Evolutionary conservation across 129 eudicot genomes (phyloP), one percentile per base, ranked within the genome.

Genomic region (Mikania micrantha): DNA sequence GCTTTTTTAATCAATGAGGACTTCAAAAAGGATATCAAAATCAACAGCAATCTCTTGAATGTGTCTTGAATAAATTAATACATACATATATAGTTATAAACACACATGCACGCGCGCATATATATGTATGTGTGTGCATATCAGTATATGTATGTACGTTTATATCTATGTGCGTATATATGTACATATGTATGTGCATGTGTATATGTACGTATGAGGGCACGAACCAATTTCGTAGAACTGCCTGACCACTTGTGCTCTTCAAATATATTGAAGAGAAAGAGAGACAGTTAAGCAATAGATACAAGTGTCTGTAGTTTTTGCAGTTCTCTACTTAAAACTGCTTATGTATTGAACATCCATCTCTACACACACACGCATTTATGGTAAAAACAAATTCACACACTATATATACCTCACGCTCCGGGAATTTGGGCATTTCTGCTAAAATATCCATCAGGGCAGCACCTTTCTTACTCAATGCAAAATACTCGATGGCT

Each of bases 361-460:
- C 6, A 5, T 32, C 7, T 32, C 3, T 32, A 32, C n/a, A 12
- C 1, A 42, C 10, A 42, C 48, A 42, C 4, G 15, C 19, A 42
- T 15, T 15, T 44, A n/a, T 44, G 9, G 40, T 40, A 7, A 4
- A 32, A 59, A 28, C 17, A 59, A 42, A 25, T 36, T 9, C 15
- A 71, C 29, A 62, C n/a, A 47, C 61, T n/a, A 72, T 28, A 69
- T 21, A 34, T 76, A 89, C 99, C 96, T 93, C 85, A 28, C 99
- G 87, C 69, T 89, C 99, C 24, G 99, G 99, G 77, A 93, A 93
- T 76, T 89, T 89, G 13, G 99, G 99, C 99, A 93, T 93, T 83
- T 93, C 99, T 67, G 99, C 96, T 80, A 93, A 77, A 77, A 93
- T 83, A 79, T 93, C 96, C 87, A 79, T 77, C 60, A 89, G 68